These are phyloP conservation scores for Talaromyces ruber DNA, from an alignment of 495 filamentous ascomycete genomes.

Conservation along the genomic window DNA sequence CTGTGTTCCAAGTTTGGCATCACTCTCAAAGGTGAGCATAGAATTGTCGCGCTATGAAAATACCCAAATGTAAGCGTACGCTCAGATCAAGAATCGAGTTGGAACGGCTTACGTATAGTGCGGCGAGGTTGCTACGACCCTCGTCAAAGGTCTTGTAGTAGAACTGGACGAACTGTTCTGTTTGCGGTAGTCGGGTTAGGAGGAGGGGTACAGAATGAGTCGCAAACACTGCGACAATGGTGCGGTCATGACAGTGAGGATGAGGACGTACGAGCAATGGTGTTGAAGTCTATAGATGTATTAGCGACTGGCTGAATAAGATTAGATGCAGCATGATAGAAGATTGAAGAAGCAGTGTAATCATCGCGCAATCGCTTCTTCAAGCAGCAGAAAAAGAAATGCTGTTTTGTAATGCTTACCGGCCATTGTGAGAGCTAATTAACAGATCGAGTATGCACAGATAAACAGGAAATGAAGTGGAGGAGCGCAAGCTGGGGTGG, in stretches of 20 bases:
- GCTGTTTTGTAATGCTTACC: conserved; percentile 18
- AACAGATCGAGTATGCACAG: neutral
- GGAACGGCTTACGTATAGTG: conserved; percentile 62
- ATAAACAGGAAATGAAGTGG: conserved; percentile 2
- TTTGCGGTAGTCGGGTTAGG: neutral
- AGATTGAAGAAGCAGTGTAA: neutral
- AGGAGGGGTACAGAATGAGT: neutral
- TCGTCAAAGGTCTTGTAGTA: conserved; percentile 85
- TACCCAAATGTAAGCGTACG: neutral
- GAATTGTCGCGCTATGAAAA: conserved; percentile 63
- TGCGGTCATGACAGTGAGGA: neutral
- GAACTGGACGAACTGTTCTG: conserved; percentile 76
- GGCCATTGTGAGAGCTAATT: conserved; percentile 27
- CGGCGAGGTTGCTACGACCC: conserved; percentile 48
- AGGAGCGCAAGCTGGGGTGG: neutral
- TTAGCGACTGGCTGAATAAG: neutral
- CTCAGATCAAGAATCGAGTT: neutral
- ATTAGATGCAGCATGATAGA: neutral
- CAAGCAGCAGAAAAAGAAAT: neutral
- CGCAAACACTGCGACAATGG: conserved; percentile 1
- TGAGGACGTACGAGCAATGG: conserved; percentile 45
- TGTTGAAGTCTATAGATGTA: conserved; percentile 35
- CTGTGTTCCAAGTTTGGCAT: conserved; percentile 43
- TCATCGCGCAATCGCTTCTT: neutral
- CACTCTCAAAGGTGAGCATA: conserved; percentile 86